These are phyloP conservation scores for Linnemannia hyalina DNA, from an alignment of 192 early-diverging fungal genomes.

Conservation along the genomic window DNA sequence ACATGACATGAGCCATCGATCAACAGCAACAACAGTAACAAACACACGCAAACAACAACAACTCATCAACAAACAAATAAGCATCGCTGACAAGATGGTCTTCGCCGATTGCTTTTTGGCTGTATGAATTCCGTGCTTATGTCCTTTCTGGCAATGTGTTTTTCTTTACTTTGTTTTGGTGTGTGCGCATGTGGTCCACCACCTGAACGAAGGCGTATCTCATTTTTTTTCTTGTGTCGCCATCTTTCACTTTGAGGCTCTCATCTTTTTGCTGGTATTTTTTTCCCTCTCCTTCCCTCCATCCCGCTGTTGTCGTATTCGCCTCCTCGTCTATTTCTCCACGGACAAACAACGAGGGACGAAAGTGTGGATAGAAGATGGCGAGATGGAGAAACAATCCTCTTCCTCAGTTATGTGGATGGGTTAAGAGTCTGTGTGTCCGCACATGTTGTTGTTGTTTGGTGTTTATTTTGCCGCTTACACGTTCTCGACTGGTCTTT, in stretches of 20 bases:
- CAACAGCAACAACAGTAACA: background rate
- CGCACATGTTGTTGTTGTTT: background rate
- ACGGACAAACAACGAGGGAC: slow-evolving; percentile 5
- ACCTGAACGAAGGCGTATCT: background rate
- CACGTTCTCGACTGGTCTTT: background rate
- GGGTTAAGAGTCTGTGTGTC: background rate
- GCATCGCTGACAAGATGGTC: background rate
- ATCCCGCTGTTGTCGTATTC: background rate
- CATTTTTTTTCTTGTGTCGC: background rate
- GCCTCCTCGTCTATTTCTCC: slow-evolving; percentile 15
- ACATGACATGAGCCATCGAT: background rate
- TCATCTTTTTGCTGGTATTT: slow-evolving; percentile 4
- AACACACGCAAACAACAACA: background rate
- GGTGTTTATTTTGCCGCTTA: background rate
- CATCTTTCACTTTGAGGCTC: background rate
- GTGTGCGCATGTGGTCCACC: background rate
- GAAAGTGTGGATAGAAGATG: background rate
- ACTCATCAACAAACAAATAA: background rate
- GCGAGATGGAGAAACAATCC: background rate
- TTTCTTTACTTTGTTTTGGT: background rate
- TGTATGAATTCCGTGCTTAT: background rate
- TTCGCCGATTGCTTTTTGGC: background rate
- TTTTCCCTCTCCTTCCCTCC: slow-evolving; percentile 12
- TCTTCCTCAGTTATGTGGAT: background rate
- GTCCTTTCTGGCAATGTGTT: background rate